Conservation (phyloP, 2,329 filamentous ascomycete species). For the Ceratocystis cubensis region DNA sequence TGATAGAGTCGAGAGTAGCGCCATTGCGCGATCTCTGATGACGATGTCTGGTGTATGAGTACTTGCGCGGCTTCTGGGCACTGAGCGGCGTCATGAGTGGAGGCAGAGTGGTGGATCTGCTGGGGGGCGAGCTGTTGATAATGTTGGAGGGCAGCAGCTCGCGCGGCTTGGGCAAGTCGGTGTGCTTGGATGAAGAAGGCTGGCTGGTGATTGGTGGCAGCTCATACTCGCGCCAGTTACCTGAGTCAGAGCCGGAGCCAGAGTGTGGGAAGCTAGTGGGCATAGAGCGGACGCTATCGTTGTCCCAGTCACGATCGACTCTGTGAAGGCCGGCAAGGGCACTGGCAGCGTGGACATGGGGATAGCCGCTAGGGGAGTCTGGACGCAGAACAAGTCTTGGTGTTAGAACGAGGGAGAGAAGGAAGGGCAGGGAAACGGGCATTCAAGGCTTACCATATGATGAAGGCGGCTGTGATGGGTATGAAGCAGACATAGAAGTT, state of each 20-base stretch:
- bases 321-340: slow-evolving; percentile 14
- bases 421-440: slow-evolving; percentile 17
- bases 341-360: slow-evolving; percentile 15
- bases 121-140: slow-evolving; percentile 67
- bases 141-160: slow-evolving; percentile 68
- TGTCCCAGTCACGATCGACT: slow-evolving; percentile 16
- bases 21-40: slow-evolving; percentile 48
- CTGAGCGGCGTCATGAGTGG: slow-evolving; percentile 66
- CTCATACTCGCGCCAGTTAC: slow-evolving; percentile 14
- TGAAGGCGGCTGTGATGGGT: background rate
- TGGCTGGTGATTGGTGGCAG: slow-evolving; percentile 15
- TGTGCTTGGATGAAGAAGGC: slow-evolving; percentile 5
- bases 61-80: slow-evolving; percentile 63
- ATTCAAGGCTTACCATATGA: slow-evolving; percentile 21
- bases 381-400: slow-evolving; percentile 21
- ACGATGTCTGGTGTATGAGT: slow-evolving; percentile 69
- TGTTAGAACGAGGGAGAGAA: slow-evolving; percentile 20
- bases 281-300: slow-evolving; percentile 12
- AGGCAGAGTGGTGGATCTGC: slow-evolving; percentile 76
- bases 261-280: slow-evolving; percentile 13
- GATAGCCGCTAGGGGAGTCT: slow-evolving; percentile 13
- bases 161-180: slow-evolving; percentile 38
- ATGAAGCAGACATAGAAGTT: slow-evolving; percentile 25
- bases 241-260: background rate
- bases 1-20: slow-evolving; percentile 10